Evolutionary conservation across 352 stramenopile species (phyloP).

Genomic region (Pythium pyrilobum): DNA sequence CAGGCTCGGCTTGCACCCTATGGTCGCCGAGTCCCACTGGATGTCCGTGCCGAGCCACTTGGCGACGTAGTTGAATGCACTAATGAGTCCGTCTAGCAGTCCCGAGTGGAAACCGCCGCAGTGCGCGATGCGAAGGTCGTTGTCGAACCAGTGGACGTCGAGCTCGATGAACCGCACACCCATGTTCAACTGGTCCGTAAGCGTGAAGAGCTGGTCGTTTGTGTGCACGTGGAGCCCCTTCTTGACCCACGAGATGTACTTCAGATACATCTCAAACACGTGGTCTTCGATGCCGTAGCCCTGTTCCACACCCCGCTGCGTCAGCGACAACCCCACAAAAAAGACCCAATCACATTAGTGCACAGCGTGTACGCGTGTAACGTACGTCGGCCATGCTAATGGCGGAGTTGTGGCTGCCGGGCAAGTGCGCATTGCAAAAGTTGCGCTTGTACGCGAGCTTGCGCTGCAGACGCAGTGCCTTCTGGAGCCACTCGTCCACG

Average conservation of each 20-base stretch:
- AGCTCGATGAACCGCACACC: constrained; percentile 63
- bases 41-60: constrained; percentile 50
- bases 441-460: constrained; percentile 40
- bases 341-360: neutral
- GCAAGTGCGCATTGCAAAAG: constrained; percentile 52
- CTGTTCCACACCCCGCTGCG: constrained; percentile 19
- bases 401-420: constrained; percentile 57
- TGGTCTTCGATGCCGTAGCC: constrained; percentile 64
- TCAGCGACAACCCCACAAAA: neutral
- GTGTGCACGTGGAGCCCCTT: constrained; percentile 48
- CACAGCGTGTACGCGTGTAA: neutral
- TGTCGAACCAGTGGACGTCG: constrained; percentile 67
- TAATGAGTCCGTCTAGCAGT: constrained; percentile 58
- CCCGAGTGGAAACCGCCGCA: constrained; percentile 55
- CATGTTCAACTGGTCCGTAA: constrained; percentile 66
- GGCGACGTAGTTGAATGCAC: constrained; percentile 55
- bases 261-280: constrained; percentile 50
- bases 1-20: constrained; percentile 63
- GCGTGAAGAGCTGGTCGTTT: constrained; percentile 59
- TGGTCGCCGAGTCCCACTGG: constrained; percentile 63
- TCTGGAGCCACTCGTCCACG: constrained; percentile 31
- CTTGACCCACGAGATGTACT: constrained; percentile 59
- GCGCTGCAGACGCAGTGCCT: constrained; percentile 34
- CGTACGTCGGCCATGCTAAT: constrained; percentile 49
- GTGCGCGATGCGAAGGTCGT: constrained; percentile 59